Base-by-base conservation (phyloP, 108 stramenopile genomes). In the Nitzschia sp. region DNA sequence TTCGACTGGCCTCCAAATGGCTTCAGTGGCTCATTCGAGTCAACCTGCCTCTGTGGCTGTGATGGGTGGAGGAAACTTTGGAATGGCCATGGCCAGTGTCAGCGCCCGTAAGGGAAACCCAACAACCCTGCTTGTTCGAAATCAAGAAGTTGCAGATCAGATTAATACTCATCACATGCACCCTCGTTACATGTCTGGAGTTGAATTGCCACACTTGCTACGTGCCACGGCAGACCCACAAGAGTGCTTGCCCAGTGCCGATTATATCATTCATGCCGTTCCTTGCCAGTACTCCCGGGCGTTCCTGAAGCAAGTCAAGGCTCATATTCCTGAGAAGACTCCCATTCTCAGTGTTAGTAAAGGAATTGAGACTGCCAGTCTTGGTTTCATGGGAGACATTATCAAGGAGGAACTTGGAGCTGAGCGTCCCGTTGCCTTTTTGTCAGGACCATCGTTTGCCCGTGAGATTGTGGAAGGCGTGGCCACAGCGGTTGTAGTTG, bases 51-150 rank as follows among this genome's bases (percentile, higher is more conserved):
- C 88, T 52, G 77, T 93, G 41, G 84, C 93, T 20, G 93, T 98
- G 51, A 85, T 98, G 79, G 97, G 97, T 8, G 95, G 95, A 7
- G 97, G 97, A 9, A 95, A 95, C 77, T 98, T 98, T 71, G 96
- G 94, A 22, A 71, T 98, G 19, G 97, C 97, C 0, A 79, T 98
- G 52, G 89, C 93, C 67, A 82, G 82, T 42, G 86, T 96, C 51
- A 78, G 90, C 38, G 91, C 82, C 6, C 82, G 86, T 50, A 75
- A 86, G 56, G 88, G 90, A 43, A 73, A 92, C 40, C 89, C 94
- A 26, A 84, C 82, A 34, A 95, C 94, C 9, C 63, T 98, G 12
- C 80, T 98, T 51, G 88, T 96, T 41, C 85, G 97, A 38, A 77
- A 76, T 6, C 69, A 87, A 19, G 85, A 81, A 41, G 78, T 93